Base-by-base conservation (phyloP, 192 early-diverging fungal genomes). In the Gamsiella multidivaricata region DNA sequence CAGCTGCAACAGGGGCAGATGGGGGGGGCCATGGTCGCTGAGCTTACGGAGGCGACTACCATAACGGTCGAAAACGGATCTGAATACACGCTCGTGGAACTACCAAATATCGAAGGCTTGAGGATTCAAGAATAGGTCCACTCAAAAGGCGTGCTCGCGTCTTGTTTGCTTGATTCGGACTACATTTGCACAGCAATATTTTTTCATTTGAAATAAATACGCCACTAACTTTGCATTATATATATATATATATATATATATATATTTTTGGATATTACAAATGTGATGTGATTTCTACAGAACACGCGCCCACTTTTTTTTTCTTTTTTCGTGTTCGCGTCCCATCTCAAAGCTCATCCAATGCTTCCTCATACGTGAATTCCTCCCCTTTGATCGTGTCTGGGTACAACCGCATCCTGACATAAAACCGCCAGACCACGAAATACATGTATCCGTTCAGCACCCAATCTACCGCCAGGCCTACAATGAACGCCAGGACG, bases 391-490 rank as follows among this genome's bases (percentile, higher is more conserved):
- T 68, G 29, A 66, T 45, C 22, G 15, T 15, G 18, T 58, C 54
- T 6, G 59, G 69, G 20, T 70, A 70, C 39, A 55, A 12, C 8
- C 58, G 42, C 59, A 70, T 55, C 14, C 41, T 37, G 26, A 46
- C 29, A 46, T 61, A 70, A 23, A 70, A 70, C 18, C 69, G 51
- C 69, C 69, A 61, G 0, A 61, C 41, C 0, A 70, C 59, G 55
- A 70, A 61, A 29, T 61, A 61, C 69, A 70, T 18, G 25, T 70
- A 70, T 15, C 56, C 45, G n/a, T 70, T 70, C 42, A 70, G 14
- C 20, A 55, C 22, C 33, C 50, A 61, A 29, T 70, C 69, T 32
- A 61, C 59, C 3, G 42, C 23, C 12, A 70, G 42, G 9, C 58
- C 52, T 17, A 43, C 51, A n/a, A 61, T 33, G 9, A 70, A 54